Base-by-base conservation (phyloP, 129 eudicot genomes). In the Smallanthus sonchifolius region DNA sequence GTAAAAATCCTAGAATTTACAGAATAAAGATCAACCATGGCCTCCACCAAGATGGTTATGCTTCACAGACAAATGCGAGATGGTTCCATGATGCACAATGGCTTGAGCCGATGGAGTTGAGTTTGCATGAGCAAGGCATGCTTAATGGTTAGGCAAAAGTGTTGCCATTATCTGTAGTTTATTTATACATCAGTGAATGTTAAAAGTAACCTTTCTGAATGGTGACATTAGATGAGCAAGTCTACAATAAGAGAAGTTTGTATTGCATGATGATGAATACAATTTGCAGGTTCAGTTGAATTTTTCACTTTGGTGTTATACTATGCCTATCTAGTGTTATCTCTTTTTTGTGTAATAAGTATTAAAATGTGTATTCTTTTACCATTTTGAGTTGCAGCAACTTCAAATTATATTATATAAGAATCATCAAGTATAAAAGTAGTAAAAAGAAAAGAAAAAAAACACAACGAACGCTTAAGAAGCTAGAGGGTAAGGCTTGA, bases 81-180 rank as follows among this genome's bases (percentile, higher is more conserved):
- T 70, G 61, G 63, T 51, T 57, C 30, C 35, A 7, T 30, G 77
- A 35, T 44, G 68, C 68, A 24, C 43, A 42, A 40, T 40, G 68
- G 77, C 56, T 59, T 5, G 34, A 30, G 68, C 30, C 48, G 57
- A 60, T n/a, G 67, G 42, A 49, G 57, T 57, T 57, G 77, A 64
- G 63, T 19, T 51, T 30, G 44, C 30, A 49, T 13, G 39, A 32
- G 67, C 55, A 24, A 72, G 36, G 47, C 17, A 9, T 40, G 57
- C 5, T 30, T 37, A 16, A 20, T 28, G 39, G 66, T 57, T 72
- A 9, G 61, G 67, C 67, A 30, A 38, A 70, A 71, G 51, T 38
- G n/a, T 59, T 30, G 65, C 65, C 65, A 11, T 1, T 13, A 28
- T 59, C 65, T 30, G n/a, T 30, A 59, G 4, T 11, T 28, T 20